A percentile compares a stretch with the other conserved stretches of the same genome.
Conservation (phyloP, 1,284 basidiomycete species). For the Cutaneotrichosporon sp. region DNA sequence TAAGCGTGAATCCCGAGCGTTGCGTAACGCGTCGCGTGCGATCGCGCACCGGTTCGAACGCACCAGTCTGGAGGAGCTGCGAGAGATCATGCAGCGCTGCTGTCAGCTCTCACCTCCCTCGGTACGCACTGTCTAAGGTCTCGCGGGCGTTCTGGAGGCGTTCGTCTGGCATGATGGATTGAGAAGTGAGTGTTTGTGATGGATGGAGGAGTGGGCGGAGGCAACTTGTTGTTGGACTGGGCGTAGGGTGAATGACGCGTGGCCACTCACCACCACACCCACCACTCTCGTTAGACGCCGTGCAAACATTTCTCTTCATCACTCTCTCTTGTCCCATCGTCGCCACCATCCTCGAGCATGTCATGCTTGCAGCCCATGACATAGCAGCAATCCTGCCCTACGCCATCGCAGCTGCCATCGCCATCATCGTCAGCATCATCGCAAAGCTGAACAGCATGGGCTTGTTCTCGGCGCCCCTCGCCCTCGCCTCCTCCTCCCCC, state of each 20-base stretch:
- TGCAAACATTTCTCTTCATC: background rate
- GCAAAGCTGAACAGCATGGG: constrained; percentile 14
- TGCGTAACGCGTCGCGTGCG: background rate
- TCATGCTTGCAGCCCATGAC: constrained; percentile 18
- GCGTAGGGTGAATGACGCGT: background rate
- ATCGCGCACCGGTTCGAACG: background rate
- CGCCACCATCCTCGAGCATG: constrained; percentile 6
- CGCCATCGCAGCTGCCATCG: constrained; percentile 9
- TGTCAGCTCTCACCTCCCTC: background rate
- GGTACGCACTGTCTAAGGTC: constrained; percentile 48
- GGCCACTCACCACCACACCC: no score
- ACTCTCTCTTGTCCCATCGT: background rate
- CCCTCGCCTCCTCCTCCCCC: background rate
- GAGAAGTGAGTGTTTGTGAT: constrained; percentile 2
- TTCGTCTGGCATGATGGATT: constrained; percentile 22
- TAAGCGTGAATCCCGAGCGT: background rate
- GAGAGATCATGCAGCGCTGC: constrained; percentile 49
- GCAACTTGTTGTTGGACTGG: background rate
- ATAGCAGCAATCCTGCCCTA: constrained; percentile 6
- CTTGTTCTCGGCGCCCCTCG: constrained; percentile 11
- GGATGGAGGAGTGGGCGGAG: constrained; percentile 2
- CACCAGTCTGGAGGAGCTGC: constrained; percentile 50
- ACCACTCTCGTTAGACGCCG: no score
- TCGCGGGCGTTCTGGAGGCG: constrained; percentile 48
- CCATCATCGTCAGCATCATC: background rate